These are phyloP conservation scores for Phytophthora citrophthora DNA, from an alignment of 352 stramenopile species.

Conservation along the genomic window DNA sequence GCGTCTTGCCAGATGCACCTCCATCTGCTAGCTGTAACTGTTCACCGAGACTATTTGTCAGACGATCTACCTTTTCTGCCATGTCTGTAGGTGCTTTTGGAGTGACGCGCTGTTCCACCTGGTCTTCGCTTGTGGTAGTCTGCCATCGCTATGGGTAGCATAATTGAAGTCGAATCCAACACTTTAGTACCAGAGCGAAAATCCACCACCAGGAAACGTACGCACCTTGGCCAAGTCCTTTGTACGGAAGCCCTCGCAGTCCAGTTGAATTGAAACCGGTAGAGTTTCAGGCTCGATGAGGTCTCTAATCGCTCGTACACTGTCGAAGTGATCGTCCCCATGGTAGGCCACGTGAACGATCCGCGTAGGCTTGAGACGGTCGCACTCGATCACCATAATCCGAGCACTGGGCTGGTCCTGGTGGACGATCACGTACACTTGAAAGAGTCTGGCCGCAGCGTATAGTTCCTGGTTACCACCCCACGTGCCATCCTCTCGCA, in stretches of 20 bases:
- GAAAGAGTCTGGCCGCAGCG: conserved; percentile 70
- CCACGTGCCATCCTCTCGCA: conserved; percentile 83
- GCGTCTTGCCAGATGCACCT: conserved; percentile 9
- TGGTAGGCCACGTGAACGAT: conserved; percentile 75
- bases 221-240: conserved; percentile 66
- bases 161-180: conserved; percentile 4
- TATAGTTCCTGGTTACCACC: conserved; percentile 87
- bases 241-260: conserved; percentile 63
- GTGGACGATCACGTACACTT: conserved; percentile 81
- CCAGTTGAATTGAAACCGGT: conserved; percentile 58
- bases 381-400: conserved; percentile 80
- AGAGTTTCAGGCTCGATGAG: conserved; percentile 31
- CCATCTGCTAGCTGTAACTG: conserved; percentile 29
- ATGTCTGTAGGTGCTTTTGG: conserved; percentile 17
- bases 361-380: conserved; percentile 49
- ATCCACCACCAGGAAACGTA: conserved; percentile 26
- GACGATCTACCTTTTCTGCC: conserved; percentile 11
- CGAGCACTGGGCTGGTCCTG: conserved; percentile 52
- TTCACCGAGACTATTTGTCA: conserved; percentile 25
- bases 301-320: conserved; percentile 62
- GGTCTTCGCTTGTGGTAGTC: conserved; percentile 9
- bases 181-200: conserved; percentile 16
- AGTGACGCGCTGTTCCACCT: conserved; percentile 12
- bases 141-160: conserved; percentile 36
- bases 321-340: conserved; percentile 87